Evolutionary conservation across 225 moss, liverwort and hornwort species (phyloP), one percentile per base, ranked within the genome.

Genomic region (Bryum argenteum): DNA sequence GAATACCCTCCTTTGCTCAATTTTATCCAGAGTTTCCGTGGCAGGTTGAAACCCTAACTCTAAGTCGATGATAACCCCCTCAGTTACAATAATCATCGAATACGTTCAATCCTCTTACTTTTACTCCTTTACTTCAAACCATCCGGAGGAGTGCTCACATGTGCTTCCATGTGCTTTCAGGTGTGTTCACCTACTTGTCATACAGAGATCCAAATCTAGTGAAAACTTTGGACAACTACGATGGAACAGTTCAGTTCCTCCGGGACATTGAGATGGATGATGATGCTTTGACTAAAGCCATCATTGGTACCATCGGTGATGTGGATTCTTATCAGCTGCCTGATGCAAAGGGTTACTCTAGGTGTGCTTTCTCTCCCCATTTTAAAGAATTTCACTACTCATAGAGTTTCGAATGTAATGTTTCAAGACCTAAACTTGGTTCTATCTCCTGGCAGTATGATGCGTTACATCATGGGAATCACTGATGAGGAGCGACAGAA

Each of bases 291-390:
- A 98, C 94, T 5, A 98, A 98, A 72, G 91, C 98, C n/a, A 98
- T 98, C 54, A 94, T 98, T 37, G 98, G 94, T 60, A 92, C 98
- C 9, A 94, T 98, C 72, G 98, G 98, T 79, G 98, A 98, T 72
- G 92, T 98, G 77, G 98, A 98, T 80, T 84, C 94, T 45, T 98
- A 98, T 83, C 94, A 94, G 79, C 82, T 98, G 67, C 98, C 98
- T n/a, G 98, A 98, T 75, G 89, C 98, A 11, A 98, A 98, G 76
- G 98, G 98, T 65, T 94, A 89, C 72, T 84, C 92, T 47, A 98
- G 98, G 98, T 98, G 66, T 23, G 52, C 5, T 21, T 47, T 1
- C 65, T 5, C 5, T 57, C 4, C 28, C 22, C 55, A 37, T 69
- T 33, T 21, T 21, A 17, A 3, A 45, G 54, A 9, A 2, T n/a